These are phyloP conservation scores for Tolypocladium nubicola DNA, from an alignment of 2,329 filamentous ascomycete species.

Conservation along the genomic window DNA sequence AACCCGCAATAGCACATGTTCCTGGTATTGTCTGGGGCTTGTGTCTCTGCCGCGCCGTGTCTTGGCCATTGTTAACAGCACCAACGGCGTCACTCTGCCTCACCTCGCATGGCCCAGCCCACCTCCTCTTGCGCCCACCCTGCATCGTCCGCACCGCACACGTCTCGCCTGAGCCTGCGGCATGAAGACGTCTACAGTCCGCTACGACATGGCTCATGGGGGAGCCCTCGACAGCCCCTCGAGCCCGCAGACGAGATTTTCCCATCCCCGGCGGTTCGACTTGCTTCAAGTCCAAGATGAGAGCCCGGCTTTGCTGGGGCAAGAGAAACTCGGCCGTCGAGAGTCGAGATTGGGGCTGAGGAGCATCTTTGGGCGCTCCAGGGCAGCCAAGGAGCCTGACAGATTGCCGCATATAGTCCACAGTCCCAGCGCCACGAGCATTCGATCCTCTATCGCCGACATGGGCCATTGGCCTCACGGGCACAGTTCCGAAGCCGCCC, in stretches of 20 bases:
- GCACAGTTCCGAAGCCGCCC: conserved; percentile 7
- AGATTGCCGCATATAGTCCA: conserved; percentile 17
- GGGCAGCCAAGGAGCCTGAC: conserved; percentile 23
- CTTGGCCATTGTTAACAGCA: background rate
- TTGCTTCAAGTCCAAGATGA: background rate
- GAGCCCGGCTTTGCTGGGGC: background rate
- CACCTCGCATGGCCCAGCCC: background rate
- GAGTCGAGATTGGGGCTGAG: conserved; percentile 42
- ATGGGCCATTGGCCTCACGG: conserved; percentile 31
- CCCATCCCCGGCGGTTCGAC: background rate
- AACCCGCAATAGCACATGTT: background rate
- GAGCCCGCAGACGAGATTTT: background rate
- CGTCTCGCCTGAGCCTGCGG: background rate
- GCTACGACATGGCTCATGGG: background rate
- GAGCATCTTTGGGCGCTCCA: conserved; percentile 39
- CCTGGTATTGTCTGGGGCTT: background rate
- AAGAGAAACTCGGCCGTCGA: conserved; percentile 30
- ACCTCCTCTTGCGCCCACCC: background rate
- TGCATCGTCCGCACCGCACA: background rate
- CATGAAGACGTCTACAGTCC: background rate
- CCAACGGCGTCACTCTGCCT: background rate
- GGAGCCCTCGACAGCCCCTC: background rate
- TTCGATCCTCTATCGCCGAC: conserved; percentile 36
- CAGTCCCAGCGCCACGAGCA: conserved; percentile 21
- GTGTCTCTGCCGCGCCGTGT: background rate